These are phyloP conservation scores for Oryza punctata DNA, from an alignment of 176 grass and related monocot genomes.

Conservation along the genomic window DNA sequence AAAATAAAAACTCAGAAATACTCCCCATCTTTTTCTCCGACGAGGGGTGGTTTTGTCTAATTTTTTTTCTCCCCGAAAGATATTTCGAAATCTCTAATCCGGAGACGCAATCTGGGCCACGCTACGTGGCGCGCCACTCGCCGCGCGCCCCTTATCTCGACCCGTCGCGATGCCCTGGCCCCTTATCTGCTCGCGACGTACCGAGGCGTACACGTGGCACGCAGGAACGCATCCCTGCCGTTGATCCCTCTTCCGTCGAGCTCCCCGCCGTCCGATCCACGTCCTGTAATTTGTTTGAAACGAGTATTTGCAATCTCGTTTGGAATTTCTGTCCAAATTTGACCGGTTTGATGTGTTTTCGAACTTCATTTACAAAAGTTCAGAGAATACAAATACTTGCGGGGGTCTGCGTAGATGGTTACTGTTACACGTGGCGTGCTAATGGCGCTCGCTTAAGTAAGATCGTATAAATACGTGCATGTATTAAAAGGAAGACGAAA, in stretches of 20 bases:
- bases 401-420: background rate
- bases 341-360: background rate
- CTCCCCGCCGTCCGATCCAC: background rate
- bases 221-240: background rate
- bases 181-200: background rate
- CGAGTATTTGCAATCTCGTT: too few relatives aligned
- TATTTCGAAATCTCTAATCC: constrained; percentile 26
- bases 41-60: constrained; percentile 14
- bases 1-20: constrained; percentile 26
- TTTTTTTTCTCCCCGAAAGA: constrained; percentile 24
- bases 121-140: background rate
- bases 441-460: background rate
- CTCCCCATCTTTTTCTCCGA: background rate
- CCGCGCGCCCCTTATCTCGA: background rate
- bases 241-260: background rate
- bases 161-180: background rate
- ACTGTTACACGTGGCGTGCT: background rate
- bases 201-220: background rate
- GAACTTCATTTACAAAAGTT: too few relatives aligned
- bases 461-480: background rate
- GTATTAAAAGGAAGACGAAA: too few relatives aligned
- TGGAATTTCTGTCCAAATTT: background rate
- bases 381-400: background rate
- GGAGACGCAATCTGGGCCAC: background rate
- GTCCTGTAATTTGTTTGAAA: background rate